Evolutionary conservation across 208 protist genomes (phyloP).

Genomic region (Ichthyophonus hoferi): DNA sequence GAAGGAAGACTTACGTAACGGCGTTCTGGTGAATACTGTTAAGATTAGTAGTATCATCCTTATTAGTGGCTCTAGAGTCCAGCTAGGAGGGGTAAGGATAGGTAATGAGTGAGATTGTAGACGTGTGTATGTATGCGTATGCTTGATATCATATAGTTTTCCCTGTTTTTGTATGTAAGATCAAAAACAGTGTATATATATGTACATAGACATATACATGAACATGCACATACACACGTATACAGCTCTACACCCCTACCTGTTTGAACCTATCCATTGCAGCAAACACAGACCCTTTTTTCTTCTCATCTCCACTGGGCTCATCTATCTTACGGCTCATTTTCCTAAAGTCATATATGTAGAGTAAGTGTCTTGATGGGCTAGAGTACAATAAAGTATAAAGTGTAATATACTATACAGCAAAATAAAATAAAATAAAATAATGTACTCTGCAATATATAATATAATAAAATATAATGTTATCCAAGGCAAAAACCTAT

Average conservation of each 20-base stretch:
- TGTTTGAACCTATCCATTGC: slow-evolving; percentile 1
- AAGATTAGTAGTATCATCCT: not conserved
- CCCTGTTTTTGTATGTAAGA: too few species aligned
- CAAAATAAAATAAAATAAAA: too few species aligned
- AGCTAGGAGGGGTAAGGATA: too few species aligned
- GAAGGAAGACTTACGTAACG: not conserved
- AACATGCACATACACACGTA: not conserved
- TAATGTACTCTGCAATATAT: too few species aligned
- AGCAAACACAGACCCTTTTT: not conserved
- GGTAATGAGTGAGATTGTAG: too few species aligned
- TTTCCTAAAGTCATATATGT: not conserved
- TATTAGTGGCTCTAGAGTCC: not conserved
- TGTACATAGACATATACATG: not conserved
- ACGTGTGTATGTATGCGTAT: too few species aligned
- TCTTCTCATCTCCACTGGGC: not conserved
- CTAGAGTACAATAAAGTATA: too few species aligned
- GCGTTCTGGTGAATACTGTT: slow-evolving; percentile 16
- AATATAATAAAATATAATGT: too few species aligned
- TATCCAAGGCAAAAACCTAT: too few species aligned
- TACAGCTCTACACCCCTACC: not conserved
- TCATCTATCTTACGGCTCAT: not conserved
- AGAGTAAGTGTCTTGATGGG: not conserved
- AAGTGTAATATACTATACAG: too few species aligned
- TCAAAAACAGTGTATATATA: too few species aligned
- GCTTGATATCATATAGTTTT: too few species aligned